These are phyloP conservation scores for Cryptosporidium ubiquitum DNA, from an alignment of 169 alveolate genomes.

Conservation along the genomic window DNA sequence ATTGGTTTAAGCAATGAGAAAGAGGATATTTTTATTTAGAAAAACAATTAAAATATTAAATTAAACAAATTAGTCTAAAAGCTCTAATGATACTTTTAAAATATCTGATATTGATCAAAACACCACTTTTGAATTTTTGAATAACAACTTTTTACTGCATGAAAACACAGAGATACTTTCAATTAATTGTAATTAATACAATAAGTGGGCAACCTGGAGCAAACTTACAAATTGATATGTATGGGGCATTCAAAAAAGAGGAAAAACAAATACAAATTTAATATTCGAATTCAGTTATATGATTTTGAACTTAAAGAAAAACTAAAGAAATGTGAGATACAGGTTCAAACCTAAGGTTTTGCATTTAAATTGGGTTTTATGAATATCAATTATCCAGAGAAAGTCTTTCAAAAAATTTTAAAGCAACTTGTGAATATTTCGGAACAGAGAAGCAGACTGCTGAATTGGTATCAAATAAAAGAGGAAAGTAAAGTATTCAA, in stretches of 20 bases:
- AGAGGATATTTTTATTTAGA: background rate
- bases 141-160: constrained; percentile 36
- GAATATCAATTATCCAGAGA: constrained; percentile 23
- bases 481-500: constrained; percentile 2
- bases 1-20: background rate
- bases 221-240: constrained; percentile 37
- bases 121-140: constrained; percentile 7
- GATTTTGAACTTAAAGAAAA: background rate
- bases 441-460: constrained; percentile 40
- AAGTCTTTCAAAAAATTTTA: constrained; percentile 14
- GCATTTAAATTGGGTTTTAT: constrained; percentile 15
- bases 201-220: constrained; percentile 60
- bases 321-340: constrained; percentile 11
- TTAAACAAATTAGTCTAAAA: background rate
- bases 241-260: constrained; percentile 66
- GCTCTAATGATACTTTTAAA: background rate
- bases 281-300: background rate
- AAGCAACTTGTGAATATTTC: background rate
- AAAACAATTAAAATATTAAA: constrained; percentile 24
- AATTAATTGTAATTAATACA: constrained; percentile 27
- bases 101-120: background rate
- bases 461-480: constrained; percentile 13
- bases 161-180: constrained; percentile 16
- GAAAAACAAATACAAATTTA: constrained; percentile 25
- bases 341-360: constrained; percentile 64